These are phyloP conservation scores for Diutina pseudorugosa DNA, from an alignment of 1,139 yeast species.

Conservation along the genomic window DNA sequence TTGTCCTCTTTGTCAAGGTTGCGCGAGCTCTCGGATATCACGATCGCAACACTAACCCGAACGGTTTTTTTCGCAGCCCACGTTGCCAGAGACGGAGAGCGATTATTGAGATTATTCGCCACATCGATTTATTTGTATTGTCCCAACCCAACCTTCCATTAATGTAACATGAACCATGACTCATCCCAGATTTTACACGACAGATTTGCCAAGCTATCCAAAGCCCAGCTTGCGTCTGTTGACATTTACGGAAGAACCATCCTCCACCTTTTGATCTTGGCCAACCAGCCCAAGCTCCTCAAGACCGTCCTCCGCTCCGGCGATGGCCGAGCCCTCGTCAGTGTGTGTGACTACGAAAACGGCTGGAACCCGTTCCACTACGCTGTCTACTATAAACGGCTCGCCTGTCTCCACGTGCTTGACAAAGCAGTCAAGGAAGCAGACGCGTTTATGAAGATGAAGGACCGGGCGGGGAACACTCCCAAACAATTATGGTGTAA, in stretches of 20 bases:
- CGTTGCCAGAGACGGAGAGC: neutral
- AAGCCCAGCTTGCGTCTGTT: constrained; percentile 33
- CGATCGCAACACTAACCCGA: too few species aligned
- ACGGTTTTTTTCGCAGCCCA: constrained; percentile 1
- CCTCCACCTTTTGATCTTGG: constrained; percentile 44
- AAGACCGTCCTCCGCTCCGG: constrained; percentile 35
- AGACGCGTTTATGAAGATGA: constrained; percentile 34
- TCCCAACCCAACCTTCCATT: neutral
- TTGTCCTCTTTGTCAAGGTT: neutral
- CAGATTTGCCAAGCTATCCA: constrained; percentile 18
- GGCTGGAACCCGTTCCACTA: constrained; percentile 80
- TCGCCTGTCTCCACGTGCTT: constrained; percentile 42
- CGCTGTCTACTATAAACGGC: constrained; percentile 46
- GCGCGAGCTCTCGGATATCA: too few species aligned
- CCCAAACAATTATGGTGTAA: constrained; percentile 48
- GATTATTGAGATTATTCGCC: neutral
- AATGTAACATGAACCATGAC: constrained; percentile 4
- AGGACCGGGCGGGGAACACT: constrained; percentile 57
- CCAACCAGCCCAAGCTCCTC: constrained; percentile 38
- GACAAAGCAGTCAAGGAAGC: constrained; percentile 16
- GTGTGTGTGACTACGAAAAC: constrained; percentile 54
- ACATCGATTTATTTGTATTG: neutral
- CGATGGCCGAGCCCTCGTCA: constrained; percentile 22
- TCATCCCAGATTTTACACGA: neutral
- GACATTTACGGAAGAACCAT: constrained; percentile 70